Percentiles rank a stretch among this genome's conserved stretches.
phyloP scores from a whole-genome alignment of 2,329 filamentous ascomycete genomes.

The Atkinsonella hypoxylon region DNA sequence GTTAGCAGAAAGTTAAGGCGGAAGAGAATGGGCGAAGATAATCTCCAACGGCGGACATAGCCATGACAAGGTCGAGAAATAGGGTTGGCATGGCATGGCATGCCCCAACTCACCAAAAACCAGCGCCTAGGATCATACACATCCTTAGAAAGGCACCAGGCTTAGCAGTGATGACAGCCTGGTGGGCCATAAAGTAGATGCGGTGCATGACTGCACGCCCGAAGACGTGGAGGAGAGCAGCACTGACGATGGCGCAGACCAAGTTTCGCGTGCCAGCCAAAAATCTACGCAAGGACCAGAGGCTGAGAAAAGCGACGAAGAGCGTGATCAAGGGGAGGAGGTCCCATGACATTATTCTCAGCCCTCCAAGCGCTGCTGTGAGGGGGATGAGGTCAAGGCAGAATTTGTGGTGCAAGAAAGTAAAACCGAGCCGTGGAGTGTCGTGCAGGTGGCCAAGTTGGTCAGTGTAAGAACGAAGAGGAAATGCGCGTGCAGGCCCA shows the following conservation, averaged over 20 bases:
- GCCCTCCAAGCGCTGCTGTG: conserved; percentile 10
- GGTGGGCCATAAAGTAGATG: conserved; percentile 17
- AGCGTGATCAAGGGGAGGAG: conserved; percentile 27
- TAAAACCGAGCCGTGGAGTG: background rate
- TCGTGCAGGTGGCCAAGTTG: background rate
- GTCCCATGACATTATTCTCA: conserved; percentile 33
- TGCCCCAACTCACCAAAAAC: conserved; percentile 35
- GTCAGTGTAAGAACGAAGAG: background rate
- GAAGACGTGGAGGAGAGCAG: conserved; percentile 21
- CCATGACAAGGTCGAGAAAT: conserved; percentile 2
- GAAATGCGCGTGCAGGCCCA: background rate
- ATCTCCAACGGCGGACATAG: background rate
- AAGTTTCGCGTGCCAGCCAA: conserved; percentile 20
- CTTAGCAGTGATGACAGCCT: conserved; percentile 32
- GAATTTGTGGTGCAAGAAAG: background rate
- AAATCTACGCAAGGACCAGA: conserved; percentile 25
- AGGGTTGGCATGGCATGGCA: background rate
- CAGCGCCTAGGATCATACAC: conserved; percentile 40
- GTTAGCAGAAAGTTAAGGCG: background rate
- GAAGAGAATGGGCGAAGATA: background rate
- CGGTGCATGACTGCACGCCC: conserved; percentile 19
- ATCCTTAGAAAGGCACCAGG: conserved; percentile 40
- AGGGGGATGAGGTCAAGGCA: background rate
- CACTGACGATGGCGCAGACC: conserved; percentile 20
- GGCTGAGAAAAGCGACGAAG: conserved; percentile 26